Percentiles rank a stretch among this genome's conserved stretches.
Evolutionary conservation across 1,284 basidiomycete genomes (phyloP).

Genomic region (Schizophyllum amplum): DNA sequence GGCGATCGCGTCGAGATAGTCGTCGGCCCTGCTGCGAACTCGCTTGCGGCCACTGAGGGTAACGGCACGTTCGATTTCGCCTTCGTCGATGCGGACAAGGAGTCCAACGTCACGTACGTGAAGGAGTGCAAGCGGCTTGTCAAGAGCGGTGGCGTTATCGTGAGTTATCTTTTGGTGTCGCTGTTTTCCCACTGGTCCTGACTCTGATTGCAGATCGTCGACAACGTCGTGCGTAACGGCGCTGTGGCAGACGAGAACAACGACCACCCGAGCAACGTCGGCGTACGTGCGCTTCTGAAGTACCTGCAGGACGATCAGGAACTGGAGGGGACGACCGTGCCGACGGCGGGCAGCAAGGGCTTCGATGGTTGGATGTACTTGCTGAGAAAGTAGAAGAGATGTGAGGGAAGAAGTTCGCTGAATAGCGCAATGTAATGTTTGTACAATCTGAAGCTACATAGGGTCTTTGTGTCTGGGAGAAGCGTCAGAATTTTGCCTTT

Average conservation of each 20-base stretch:
- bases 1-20: constrained; percentile 37
- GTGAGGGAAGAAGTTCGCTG: too few relatives aligned
- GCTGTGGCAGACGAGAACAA: constrained; percentile 34
- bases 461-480: too few relatives aligned
- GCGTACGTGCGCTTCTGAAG: constrained; percentile 39
- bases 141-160: constrained; percentile 45
- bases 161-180: constrained; percentile 20
- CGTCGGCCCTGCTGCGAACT: constrained; percentile 41
- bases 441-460: too few relatives aligned
- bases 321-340: constrained; percentile 54
- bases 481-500: too few relatives aligned
- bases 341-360: constrained; percentile 52
- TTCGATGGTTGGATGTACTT: constrained; percentile 57
- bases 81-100: constrained; percentile 61
- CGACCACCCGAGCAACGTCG: constrained; percentile 30
- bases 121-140: constrained; percentile 47
- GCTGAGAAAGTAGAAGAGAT: constrained; percentile 20
- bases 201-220: constrained; percentile 36
- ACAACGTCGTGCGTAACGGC: constrained; percentile 52
- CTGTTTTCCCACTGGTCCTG: not conserved
- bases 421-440: too few relatives aligned
- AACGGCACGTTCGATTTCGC: constrained; percentile 44
- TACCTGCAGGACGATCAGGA: constrained; percentile 43
- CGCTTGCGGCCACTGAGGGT: constrained; percentile 32
- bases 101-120: constrained; percentile 40